Evolutionary conservation across 805 yeast genomes (phyloP), one percentile per base, ranked within the genome.

Genomic region (Kregervanrija fluxuum): DNA sequence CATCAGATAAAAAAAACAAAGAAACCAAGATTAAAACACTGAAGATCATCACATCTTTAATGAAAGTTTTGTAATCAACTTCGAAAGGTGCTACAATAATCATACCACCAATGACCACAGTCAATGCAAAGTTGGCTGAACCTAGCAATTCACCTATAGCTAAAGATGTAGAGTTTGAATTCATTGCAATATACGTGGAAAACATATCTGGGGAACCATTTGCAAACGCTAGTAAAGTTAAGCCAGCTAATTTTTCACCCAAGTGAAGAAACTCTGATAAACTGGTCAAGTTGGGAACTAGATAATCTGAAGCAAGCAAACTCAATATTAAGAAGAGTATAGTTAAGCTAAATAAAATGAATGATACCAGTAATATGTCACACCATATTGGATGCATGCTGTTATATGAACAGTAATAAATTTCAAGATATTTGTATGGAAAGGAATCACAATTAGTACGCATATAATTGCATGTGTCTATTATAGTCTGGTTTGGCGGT

Each of bases 171-270:
- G 86, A 77, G n/a, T 77, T 81, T 1, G 79, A 65, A 11, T 73
- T 71, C 78, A 93, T 75, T 3, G 97, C 95, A 40, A 82, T 80
- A 59, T 80, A 86, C 0, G 96, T 88, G 39, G 91, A 77, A 33
- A 89, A 74, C 3, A 91, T 79, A 61, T 91, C 99, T 0, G 97
- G 96, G 0, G 95, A 74, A 3, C 96, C 95, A 63, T 91, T 91
- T 0, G 97, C 98, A 48, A 91, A 71, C 0, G 98, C 95, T 42
- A 93, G 67, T 16, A 91, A 66, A 0, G 97, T 90, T 51, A 91
- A 73, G 0, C 98, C 98, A 11, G 93, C 80, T 14, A 90, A 65
- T 46, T 85, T 79, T 48, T 87, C 93, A 13, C 90, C 77, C 41
- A 91, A 63, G 8, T 77, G 73, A 9, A 88, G 62, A 12, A 73